Conservation (phyloP, 2,329 filamentous ascomycete species). For the Sphaerulina musiva region DNA sequence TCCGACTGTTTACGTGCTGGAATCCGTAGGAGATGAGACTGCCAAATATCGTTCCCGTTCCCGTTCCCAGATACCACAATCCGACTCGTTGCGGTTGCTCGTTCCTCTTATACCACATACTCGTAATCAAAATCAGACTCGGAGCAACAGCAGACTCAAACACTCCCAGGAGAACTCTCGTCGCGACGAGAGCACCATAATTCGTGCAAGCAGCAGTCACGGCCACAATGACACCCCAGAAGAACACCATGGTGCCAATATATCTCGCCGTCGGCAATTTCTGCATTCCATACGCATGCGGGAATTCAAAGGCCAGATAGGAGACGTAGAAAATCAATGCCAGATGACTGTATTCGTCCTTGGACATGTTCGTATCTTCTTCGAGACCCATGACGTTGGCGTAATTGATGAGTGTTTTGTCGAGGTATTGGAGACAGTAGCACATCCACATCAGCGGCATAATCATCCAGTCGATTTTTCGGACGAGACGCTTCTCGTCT, state of each 20-base stretch:
- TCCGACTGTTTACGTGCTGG: constrained; percentile 37
- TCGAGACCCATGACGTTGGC: constrained; percentile 40
- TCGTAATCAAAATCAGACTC: constrained; percentile 50
- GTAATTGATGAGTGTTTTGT: constrained; percentile 39
- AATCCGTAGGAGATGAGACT: constrained; percentile 53
- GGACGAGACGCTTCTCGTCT: constrained; percentile 25
- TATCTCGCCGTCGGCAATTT: constrained; percentile 50
- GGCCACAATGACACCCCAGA: constrained; percentile 46
- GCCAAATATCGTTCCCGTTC: constrained; percentile 51
- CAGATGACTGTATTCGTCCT: constrained; percentile 34
- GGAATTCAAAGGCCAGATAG: constrained; percentile 37
- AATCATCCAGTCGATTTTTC: constrained; percentile 39
- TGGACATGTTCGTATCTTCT: constrained; percentile 32
- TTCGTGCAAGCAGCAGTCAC: constrained; percentile 47
- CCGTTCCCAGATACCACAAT: constrained; percentile 61
- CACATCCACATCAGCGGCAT: constrained; percentile 36
- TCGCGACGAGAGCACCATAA: constrained; percentile 45
- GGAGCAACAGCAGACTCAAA: constrained; percentile 52
- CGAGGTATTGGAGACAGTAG: constrained; percentile 38
- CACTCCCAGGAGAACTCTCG: constrained; percentile 47
- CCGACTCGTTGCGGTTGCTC: constrained; percentile 60
- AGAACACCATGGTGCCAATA: constrained; percentile 39
- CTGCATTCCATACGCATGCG: constrained; percentile 47
- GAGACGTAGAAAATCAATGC: constrained; percentile 35
- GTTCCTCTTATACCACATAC: constrained; percentile 37